Evolutionary conservation across 2,329 filamentous ascomycete species (phyloP), one percentile per base, ranked within the genome.

Genomic region (Madurella mycetomatis): DNA sequence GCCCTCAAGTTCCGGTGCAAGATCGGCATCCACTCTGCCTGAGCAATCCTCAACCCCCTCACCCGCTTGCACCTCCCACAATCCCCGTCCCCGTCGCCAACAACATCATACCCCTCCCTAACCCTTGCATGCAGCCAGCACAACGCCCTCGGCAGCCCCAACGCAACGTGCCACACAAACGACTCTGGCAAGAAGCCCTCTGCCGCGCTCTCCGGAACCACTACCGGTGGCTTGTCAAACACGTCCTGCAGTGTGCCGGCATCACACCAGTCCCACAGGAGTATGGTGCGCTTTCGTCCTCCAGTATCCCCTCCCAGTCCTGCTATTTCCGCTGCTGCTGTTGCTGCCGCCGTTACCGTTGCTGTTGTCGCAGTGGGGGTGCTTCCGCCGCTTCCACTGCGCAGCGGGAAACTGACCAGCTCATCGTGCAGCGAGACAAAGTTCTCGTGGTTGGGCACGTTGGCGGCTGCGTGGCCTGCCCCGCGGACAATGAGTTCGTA

Each of bases 121-220:
- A 60, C 46, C 15, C 80, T 80, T 43, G 79, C 73, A 62, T 83
- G 80, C 17, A 83, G 66, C 70, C 76, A 82, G 31, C 74, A 65
- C 40, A 82, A 69, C 2, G 77, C 78, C n/a, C 70, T 69, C 13
- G 76, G 65, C 45, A 82, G 64, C 8, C 73, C 76, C 11, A 69
- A 63, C 12, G 78, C 68, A 9, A 83, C 78, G 60, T 83, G 79
- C 80, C 80, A 83, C 58, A 78, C 79, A 12, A 83, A 67, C 2
- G 72, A 70, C 60, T 83, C 80, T 0, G 79, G 78, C 12, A 80
- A 63, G 57, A 76, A 77, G 12, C 63, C 65, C 4, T 51, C 41
- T 2, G 51, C 55, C 37, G 59, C 41, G 15, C 8, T 61, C 56
- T 4, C 56, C 12, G 31, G 56, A n/a, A 37, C 11, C 4, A 11